phyloP scores from a whole-genome alignment of 2,329 filamentous ascomycete genomes.

The Clathrospora elynae region DNA sequence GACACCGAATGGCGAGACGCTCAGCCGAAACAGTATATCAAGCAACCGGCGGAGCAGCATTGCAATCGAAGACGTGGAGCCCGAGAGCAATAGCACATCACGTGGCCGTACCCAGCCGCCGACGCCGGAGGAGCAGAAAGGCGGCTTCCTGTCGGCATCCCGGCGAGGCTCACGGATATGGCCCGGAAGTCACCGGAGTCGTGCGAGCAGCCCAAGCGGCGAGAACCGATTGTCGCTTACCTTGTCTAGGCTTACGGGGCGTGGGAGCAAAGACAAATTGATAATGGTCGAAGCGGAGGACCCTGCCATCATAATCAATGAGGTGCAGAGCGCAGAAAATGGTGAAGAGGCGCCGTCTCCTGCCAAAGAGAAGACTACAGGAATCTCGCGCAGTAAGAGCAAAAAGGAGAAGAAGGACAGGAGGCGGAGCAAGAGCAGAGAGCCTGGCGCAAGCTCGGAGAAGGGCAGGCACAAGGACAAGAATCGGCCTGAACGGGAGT shows the following conservation, averaged over 20 bases:
- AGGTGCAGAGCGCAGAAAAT: slow-evolving; percentile 21
- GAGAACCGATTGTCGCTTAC: slow-evolving; percentile 52
- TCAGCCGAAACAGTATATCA: slow-evolving; percentile 44
- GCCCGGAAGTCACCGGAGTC: slow-evolving; percentile 45
- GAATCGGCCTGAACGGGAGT: slow-evolving; percentile 51
- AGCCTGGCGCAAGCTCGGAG: slow-evolving; percentile 40
- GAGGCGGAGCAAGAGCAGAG: slow-evolving; percentile 50
- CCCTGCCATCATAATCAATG: slow-evolving; percentile 37
- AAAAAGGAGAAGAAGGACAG: slow-evolving; percentile 40
- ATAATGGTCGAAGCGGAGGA: slow-evolving; percentile 35
- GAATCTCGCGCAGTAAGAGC: slow-evolving; percentile 36
- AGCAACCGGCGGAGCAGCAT: slow-evolving; percentile 50
- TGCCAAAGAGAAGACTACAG: slow-evolving; percentile 30
- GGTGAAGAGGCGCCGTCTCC: slow-evolving; percentile 18
- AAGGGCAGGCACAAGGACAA: slow-evolving; percentile 38
- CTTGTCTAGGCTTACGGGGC: slow-evolving; percentile 47
- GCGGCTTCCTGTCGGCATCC: slow-evolving; percentile 40
- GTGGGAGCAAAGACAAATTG: slow-evolving; percentile 52
- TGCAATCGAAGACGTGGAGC: slow-evolving; percentile 48
- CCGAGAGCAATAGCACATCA: slow-evolving; percentile 32
- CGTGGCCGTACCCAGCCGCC: slow-evolving; percentile 44
- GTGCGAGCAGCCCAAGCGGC: slow-evolving; percentile 50
- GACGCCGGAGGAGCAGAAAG: slow-evolving; percentile 53
- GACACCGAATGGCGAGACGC: slow-evolving; percentile 32
- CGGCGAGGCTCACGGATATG: slow-evolving; percentile 42